Percentiles rank a stretch among this genome's conserved stretches.
Evolutionary conservation across 2,329 filamentous ascomycete genomes (phyloP).

Genomic region (Ophiostoma australiae): DNA sequence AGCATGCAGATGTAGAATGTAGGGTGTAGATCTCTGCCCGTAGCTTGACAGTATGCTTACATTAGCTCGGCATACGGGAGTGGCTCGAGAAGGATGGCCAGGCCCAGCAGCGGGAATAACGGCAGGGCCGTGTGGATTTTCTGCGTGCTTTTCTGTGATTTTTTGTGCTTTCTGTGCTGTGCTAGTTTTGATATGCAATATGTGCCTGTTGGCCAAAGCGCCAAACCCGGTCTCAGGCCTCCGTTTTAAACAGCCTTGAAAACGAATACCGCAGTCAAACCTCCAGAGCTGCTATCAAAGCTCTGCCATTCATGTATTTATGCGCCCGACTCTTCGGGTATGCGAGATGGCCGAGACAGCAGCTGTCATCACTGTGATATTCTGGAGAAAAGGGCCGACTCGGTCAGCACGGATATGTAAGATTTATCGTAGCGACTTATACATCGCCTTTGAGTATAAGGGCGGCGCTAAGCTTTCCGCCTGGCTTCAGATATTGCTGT

Average conservation of each 20-base stretch:
- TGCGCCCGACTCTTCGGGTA: neutral
- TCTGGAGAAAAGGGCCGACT: neutral
- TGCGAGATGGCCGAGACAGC: neutral
- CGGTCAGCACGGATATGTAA: neutral
- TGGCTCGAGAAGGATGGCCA: neutral
- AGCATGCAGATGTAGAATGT: neutral
- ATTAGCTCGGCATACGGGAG: neutral
- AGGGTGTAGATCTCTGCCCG: slow-evolving; percentile 1
- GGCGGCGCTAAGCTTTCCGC: neutral
- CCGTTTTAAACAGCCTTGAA: neutral
- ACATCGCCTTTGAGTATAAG: neutral
- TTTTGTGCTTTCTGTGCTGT: neutral
- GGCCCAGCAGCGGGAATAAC: neutral
- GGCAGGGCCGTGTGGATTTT: neutral
- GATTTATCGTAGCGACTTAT: neutral
- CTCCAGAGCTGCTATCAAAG: neutral
- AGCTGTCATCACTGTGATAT: neutral
- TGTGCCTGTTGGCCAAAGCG: neutral
- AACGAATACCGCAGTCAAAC: too few species aligned
- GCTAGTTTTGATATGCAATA: neutral
- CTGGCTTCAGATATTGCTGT: neutral
- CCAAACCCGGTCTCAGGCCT: neutral
- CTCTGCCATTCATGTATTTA: neutral
- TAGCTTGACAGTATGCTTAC: neutral
- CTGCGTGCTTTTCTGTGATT: neutral